Conservation (phyloP, 1,284 basidiomycete species). For the Phlebopus sp. region DNA sequence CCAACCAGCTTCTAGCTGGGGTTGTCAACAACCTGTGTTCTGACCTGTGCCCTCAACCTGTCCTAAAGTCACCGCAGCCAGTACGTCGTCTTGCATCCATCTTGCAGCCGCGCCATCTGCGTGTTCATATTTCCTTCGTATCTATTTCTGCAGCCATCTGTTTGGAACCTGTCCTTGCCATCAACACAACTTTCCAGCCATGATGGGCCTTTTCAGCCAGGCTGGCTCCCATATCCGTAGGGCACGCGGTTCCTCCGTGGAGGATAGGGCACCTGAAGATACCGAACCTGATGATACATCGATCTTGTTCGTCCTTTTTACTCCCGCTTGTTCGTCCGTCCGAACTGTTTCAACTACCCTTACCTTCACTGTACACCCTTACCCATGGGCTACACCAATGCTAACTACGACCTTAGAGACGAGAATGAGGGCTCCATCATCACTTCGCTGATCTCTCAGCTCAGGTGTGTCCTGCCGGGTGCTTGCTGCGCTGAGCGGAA, state of each 20-base stretch:
- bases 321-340: slow-evolving; percentile 24
- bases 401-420: slow-evolving; percentile 45
- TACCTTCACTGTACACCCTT: slow-evolving; percentile 1
- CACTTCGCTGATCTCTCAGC: slow-evolving; percentile 77
- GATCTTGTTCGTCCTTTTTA: slow-evolving; percentile 58
- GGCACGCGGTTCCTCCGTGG: slow-evolving; percentile 55
- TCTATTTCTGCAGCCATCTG: slow-evolving; percentile 2
- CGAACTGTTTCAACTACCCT: slow-evolving; percentile 21
- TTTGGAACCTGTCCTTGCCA: not conserved
- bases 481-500: no score
- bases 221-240: slow-evolving; percentile 62
- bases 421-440: slow-evolving; percentile 83
- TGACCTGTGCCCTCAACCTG: no score
- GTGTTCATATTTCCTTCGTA: not conserved
- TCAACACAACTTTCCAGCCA: slow-evolving; percentile 33
- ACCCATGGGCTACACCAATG: slow-evolving; percentile 29
- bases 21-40: no score
- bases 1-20: no score
- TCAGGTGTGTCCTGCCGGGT: slow-evolving; percentile 52
- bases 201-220: slow-evolving; percentile 78
- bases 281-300: slow-evolving; percentile 82
- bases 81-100: no score
- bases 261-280: slow-evolving; percentile 71
- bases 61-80: no score
- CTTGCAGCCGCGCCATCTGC: no score